Evolutionary conservation across 768 basidiomycete species (phyloP), one percentile per base, ranked within the genome.

Genomic region (Agaricus subrufescens): DNA sequence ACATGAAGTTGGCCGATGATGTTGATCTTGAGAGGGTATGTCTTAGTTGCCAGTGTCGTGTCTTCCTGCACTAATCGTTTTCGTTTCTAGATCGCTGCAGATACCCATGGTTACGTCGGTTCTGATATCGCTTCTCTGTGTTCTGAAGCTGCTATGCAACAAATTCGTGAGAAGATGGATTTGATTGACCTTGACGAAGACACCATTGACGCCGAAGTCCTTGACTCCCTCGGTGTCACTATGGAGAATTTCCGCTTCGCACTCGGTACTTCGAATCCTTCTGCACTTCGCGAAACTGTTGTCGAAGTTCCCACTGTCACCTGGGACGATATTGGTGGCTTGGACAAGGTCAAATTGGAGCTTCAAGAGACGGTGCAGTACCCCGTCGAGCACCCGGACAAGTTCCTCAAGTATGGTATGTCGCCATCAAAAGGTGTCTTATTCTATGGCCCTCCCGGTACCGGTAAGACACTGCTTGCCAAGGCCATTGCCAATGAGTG

Each of bases 341-440:
- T 99, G 74, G 95, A 97, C 58, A 98, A 98, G 74, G 97, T 99
- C 89, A 98, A 99, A 78, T 85, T 84, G 75, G 97, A 99, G 75
- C 80, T 99, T 52, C 97, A 99, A 70, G 97, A 99, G 76, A 99
- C 97, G 10, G 96, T 99, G 0, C 96, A 98, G 69, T 99, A 99
- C 79, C 97, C 97, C 51, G 97, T 98, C 72, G 97, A 99, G 73
- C 97, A 98, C 69, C 97, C 97, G 59, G 97, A 99, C 71, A 99
- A 99, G 79, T 99, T 98, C 94, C 81, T 99, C 88, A 99, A 99
- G 79, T 99, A 99, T 67, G 97, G 97, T 63, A 98, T 99, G 97
- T 94, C 93, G 27, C 96, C 97, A 4, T 96, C 94, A 34, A 98
- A 98, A 79, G 97, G 97, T 85, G 97, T 99, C 46, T 74, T 99